Evolutionary conservation across 1,139 yeast species (phyloP), one percentile per base, ranked within the genome.

Genomic region (Hanseniaspora gamundiae): DNA sequence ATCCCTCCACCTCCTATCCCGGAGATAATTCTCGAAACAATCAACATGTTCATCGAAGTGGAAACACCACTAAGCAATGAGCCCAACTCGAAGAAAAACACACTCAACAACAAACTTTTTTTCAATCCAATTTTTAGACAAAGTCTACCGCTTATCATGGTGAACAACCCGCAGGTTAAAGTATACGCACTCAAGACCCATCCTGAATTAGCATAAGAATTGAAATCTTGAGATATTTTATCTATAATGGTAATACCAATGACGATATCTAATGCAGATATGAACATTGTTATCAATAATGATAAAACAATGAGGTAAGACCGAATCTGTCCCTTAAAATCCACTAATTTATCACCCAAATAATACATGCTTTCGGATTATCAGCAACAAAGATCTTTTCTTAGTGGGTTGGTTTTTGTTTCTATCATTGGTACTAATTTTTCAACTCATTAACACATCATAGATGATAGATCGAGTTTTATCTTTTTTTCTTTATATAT

Each of bases 1-100:
- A 80, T 69, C 9, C 84, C 84, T 38, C 85, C 82, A 9, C 81
- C 87, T 11, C 88, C 91, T 38, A 77, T 55, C 44, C 93, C 93
- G 45, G 80, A 78, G 28, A 81, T 63, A 6, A 78, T 78, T 52
- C 91, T 68, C 0, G 86, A 88, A 1, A 77, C 85, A 47, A 82
- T 78, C 42, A 81, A 61, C 69, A 74, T 71, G 51, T 69, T 66
- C 78, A 80, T 78, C 35, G 68, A 67, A 14, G 58, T 65, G 0
- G 87, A 66, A 3, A 78, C 58, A 0, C 78, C 88, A 33, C 76
- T 67, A 6, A 80, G 61, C 43, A 80, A 65, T 1, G 85, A 78
- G 0, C 87, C 87, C 2, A 71, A 54, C 54, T 76, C 81, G 52
- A 80, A 80, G 2, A 80, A 55, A 9, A 72, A 52, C 9, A 80